These are phyloP conservation scores for Ophiocordyceps camponoti-floridani DNA, from an alignment of 2,329 filamentous ascomycete genomes.

Conservation along the genomic window DNA sequence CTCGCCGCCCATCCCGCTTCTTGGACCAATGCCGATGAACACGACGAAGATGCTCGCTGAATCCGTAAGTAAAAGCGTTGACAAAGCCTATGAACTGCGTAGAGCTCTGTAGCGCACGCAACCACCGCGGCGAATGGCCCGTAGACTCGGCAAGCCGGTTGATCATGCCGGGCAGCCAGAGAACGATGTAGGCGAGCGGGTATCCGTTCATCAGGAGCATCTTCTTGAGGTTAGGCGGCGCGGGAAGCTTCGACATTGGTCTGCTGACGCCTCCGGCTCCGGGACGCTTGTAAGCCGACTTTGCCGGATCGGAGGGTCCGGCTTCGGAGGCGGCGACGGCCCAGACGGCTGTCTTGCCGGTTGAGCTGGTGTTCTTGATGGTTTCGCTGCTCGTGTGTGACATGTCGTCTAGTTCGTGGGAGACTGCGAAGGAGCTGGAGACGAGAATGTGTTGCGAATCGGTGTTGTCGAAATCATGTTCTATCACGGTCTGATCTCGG, in stretches of 20 bases:
- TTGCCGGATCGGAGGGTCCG: neutral
- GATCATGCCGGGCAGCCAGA: constrained; percentile 19
- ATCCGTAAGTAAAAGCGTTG: constrained; percentile 19
- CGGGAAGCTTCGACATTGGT: constrained; percentile 1
- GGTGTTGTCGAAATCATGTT: neutral
- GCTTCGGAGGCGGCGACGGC: neutral
- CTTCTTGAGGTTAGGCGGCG: constrained; percentile 8
- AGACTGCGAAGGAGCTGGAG: constrained; percentile 1
- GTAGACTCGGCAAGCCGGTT: constrained; percentile 14
- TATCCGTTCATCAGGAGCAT: constrained; percentile 19
- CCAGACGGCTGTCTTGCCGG: neutral
- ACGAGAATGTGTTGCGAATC: constrained; percentile 2
- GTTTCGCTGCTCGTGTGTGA: neutral
- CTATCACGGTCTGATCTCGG: neutral
- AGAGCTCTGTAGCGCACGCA: constrained; percentile 13
- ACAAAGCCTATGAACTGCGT: constrained; percentile 19
- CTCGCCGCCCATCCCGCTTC: neutral
- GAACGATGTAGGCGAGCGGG: constrained; percentile 16
- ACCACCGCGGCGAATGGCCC: constrained; percentile 6
- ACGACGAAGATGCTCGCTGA: constrained; percentile 12
- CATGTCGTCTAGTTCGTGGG: neutral
- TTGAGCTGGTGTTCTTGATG: neutral
- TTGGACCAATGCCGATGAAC: neutral
- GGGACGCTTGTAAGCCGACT: neutral
- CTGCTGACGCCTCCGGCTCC: neutral